Evolutionary conservation across 805 yeast genomes (phyloP), one percentile per base, ranked within the genome.

Genomic region (Metschnikowia gelsemii): DNA sequence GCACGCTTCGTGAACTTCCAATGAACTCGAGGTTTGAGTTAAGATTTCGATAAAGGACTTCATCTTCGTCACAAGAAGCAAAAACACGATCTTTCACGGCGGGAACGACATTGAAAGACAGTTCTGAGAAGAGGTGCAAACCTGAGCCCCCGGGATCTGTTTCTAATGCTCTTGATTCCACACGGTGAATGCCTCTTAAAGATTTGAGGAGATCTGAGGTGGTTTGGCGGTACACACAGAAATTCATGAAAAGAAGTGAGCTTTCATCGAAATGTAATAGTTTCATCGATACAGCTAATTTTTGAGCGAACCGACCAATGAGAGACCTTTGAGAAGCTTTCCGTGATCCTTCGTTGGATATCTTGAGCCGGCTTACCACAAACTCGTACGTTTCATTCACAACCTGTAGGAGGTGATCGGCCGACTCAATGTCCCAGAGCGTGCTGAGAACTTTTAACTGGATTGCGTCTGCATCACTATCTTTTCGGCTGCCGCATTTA

Each of bases 251-350:
- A 8, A 78, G 52, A 11, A 56, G 50, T 2, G 67, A 56, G 0
- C 64, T 58, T 45, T 75, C 76, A 32, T 75, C 79, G 50, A 77
- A 78, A 33, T 68, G 72, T 38, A 78, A 51, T 1, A 71, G 56
- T 35, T 66, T 71, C 44, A 69, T 67, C 11, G 76, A 64, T 1
- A 64, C 56, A 0, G 69, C 53, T 24, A 74, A 63, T 25, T 57
- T 58, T 16, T 62, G 54, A 2, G 75, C 72, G 51, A 76, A 77
- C 9, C 63, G 56, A 0, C 83, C 83, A 21, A 58, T 26, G 6
- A 56, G 32, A 3, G 63, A 58, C n/a, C 63, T 46, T 14, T 54
- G 51, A n/a, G 61, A 54, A 5, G 50, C 44, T 17, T 38, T 47
- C 3, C 26, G 25, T 7, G 28, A 26, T 5, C 29, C 41, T 8